Evolutionary conservation across 2,329 filamentous ascomycete genomes (phyloP), one percentile per base, ranked within the genome.

Genomic region (Colletotrichum lentis): DNA sequence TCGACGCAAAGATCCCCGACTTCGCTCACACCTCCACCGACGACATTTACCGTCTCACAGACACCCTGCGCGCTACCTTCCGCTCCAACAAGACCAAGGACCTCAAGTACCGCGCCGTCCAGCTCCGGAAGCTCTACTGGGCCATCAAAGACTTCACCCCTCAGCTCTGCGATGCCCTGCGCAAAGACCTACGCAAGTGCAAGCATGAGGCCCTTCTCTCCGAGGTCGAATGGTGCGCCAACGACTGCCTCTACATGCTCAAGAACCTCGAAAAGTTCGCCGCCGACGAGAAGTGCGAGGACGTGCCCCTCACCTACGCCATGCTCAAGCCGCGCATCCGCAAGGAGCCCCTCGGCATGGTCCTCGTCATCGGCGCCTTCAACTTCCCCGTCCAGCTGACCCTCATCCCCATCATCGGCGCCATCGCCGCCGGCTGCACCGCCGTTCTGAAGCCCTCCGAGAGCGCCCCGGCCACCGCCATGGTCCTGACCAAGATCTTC

Each of bases 121-220:
- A 98, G 84, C 88, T 99, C 69, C 91, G 94, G 73, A 95, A 94
- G 85, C 89, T 98, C 64, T 98, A 97, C 84, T 98, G 96, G 96
- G 94, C 87, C 8, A 79, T 97, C 72, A 89, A 89, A 72, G 95
- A 98, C 83, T 90, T 92, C 77, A 85, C 89, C 64, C 83, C 88
- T 53, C 86, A 90, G 73, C 85, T 98, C 69, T 77, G 88, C 72
- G 91, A 93, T 77, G 93, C 95, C 24, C 87, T 93, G 76, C 85
- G 87, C 76, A 84, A 86, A 73, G 96, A 99, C 76, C 82, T 98
- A 71, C 86, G 88, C 77, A 97, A 97, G 83, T 86, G 90, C 65
- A 78, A 82, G 41, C 93, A 90, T 77, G 96, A 98, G 82, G 82
- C 91, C 37, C 83, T 88, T 73, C 73, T 96, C 43, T 84, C 86